Base-by-base conservation (phyloP, 352 stramenopile species). In the Phytophthora quininea region DNA sequence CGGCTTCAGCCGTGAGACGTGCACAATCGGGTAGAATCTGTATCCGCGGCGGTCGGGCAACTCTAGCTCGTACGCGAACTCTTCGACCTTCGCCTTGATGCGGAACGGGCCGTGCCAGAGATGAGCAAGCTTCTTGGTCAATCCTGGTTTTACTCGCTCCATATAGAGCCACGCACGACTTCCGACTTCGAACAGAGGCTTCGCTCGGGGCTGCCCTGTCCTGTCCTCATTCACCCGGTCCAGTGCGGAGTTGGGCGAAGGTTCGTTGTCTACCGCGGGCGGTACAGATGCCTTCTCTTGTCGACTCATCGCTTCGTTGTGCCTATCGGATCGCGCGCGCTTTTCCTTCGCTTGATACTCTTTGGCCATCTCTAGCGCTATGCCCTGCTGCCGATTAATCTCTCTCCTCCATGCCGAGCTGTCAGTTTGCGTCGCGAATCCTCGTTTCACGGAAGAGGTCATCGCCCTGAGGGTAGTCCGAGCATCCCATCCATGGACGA, bases 61-160 rank as follows among this genome's bases (percentile, higher is more conserved):
- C 15, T 58, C 49, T 5, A 54, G 32, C 15, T 58, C 58, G 14
- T 54, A 65, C 6, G 38, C 58, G 8, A 58, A 65, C 29, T 65
- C 37, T 35, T 57, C 27, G 3, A 64, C 14, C 14, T 56, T 51
- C 47, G 37, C 43, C 38, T 47, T 47, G 12, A 47, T 14, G 10
- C 40, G 9, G 40, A 47, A 51, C 4, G 57, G 35, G 0, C 57
- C 46, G 29, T 65, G 38, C 38, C 48, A 54, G 19, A 37, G 58
- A 7, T 58, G 58, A 29, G 46, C 38, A 2, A 46, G 37, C 15
- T 46, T 53, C 29, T 56, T 45, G 11, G 2, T 50, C 9, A 50
- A 19, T 9, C 33, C 57, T 4, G 30, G 47, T 15, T 58, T 64
- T 2, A 43, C 46, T 3, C 40, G 19, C 4, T 58, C 35, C 56